Evolutionary conservation across 1,139 yeast genomes (phyloP), one percentile per base, ranked within the genome.

Genomic region (Candida pseudoviswanathii): DNA sequence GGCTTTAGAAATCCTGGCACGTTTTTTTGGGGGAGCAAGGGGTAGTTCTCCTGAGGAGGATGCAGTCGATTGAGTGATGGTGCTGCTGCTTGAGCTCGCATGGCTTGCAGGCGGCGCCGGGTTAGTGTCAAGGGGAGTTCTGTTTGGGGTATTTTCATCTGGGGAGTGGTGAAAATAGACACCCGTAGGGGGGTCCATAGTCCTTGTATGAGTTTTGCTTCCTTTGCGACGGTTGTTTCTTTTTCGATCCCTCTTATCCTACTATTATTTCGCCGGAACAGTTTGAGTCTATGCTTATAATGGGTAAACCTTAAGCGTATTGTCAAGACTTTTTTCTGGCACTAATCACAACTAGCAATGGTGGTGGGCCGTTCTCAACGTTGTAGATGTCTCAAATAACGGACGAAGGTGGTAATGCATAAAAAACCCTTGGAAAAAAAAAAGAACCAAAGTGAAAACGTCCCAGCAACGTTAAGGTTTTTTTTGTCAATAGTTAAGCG

Each of bases 1-100:
- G 1, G 86, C 86, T 2, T 76, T 78, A 43, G 82, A 62, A 40
- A 72, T 68, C 7, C 79, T 61, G 39, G 56, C 56, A 26, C 53
- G 43, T 26, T 51, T 44, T 25, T 45, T 26, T 22, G 29, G 41
- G 2, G 41, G 41, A 10, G 29, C 16, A 16, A 16, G 27, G 26
- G 45, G 25, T 11, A 25, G 3, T 24, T 25, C 40, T 4, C 27
- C 32, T 2, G 39, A 32, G 16, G 45, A 42, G n/a, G 45, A 33
- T 6, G 45, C 34, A 6, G 45, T 11, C 3, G 45, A 42, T 26
- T 42, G 45, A 2, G 45, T 33, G 2, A 42, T 42, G n/a, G 45
- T 42, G 21, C 45, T 42, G 16, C 26, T 33, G 10, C 39, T 33
- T 25, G 45, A 42, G 10, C 26, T 26, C 6, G 32, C 33, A 24